phyloP scores from a whole-genome alignment of 2,329 filamentous ascomycete species.

The Catunica adiposa region DNA sequence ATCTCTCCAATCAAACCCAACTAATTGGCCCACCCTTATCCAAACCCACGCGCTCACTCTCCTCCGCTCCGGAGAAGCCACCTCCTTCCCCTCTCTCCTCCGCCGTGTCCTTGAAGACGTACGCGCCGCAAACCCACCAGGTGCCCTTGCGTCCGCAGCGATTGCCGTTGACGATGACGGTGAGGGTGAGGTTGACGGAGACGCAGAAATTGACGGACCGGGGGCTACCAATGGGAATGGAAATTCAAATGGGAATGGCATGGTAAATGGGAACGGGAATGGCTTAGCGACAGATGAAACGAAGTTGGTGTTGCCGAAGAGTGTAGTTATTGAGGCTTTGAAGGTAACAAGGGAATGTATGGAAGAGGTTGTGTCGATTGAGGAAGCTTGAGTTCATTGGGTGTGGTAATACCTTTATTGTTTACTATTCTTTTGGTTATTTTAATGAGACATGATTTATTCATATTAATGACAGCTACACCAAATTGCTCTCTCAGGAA shows the following conservation, averaged over 20 bases:
- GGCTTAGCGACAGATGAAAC: constrained; percentile 15
- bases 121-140: constrained; percentile 29
- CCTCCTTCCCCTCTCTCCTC: constrained; percentile 45
- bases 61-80: constrained; percentile 42
- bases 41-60: constrained; percentile 43
- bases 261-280: constrained; percentile 16
- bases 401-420: not conserved
- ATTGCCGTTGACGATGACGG: constrained; percentile 17
- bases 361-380: constrained; percentile 31
- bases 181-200: not conserved
- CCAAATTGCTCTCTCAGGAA: no score
- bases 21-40: constrained; percentile 46
- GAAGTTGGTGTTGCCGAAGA: constrained; percentile 37
- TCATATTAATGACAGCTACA: no score
- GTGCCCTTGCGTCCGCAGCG: not conserved
- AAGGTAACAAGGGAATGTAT: constrained; percentile 41
- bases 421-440: constrained; percentile 21
- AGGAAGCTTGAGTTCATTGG: constrained; percentile 15
- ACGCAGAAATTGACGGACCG: not conserved
- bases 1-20: constrained; percentile 38
- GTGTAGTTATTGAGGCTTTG: constrained; percentile 46
- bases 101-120: constrained; percentile 46
- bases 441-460: no score
- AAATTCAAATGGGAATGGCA: constrained; percentile 19
- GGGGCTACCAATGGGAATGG: constrained; percentile 9